Evolutionary conservation across 2,329 filamentous ascomycete species (phyloP).

Genomic region (Penicillium sp.): DNA sequence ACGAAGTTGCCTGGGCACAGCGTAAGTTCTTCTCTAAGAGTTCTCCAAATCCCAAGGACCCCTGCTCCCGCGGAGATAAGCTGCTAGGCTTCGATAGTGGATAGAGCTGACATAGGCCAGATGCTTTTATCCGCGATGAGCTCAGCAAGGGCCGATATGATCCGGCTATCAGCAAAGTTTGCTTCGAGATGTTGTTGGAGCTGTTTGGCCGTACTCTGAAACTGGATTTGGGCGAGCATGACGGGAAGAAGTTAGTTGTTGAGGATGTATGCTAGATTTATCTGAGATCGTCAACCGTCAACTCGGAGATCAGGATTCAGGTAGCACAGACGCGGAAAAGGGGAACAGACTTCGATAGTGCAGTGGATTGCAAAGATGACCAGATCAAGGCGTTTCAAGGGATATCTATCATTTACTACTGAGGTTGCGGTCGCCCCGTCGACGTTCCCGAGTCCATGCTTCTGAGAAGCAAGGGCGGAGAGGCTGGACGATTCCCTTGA

Average conservation of each 20-base stretch:
- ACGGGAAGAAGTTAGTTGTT: slow-evolving; percentile 56
- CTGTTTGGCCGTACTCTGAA: slow-evolving; percentile 74
- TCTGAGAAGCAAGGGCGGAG: slow-evolving; percentile 2
- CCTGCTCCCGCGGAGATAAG: neutral
- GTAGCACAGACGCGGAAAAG: neutral
- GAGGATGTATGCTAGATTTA: slow-evolving; percentile 64
- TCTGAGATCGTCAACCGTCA: neutral
- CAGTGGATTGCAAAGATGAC: neutral
- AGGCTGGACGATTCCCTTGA: neutral
- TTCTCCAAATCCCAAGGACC: neutral
- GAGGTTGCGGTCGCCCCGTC: neutral
- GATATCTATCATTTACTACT: neutral
- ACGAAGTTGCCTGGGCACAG: slow-evolving; percentile 89
- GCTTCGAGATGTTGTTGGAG: slow-evolving; percentile 86
- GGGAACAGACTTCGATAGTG: neutral
- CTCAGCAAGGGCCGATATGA: slow-evolving; percentile 91
- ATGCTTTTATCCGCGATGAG: slow-evolving; percentile 91
- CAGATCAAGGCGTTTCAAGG: neutral
- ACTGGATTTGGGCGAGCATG: slow-evolving; percentile 67
- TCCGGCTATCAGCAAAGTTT: slow-evolving; percentile 76
- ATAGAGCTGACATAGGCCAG: slow-evolving; percentile 30
- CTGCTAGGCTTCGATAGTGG: neutral
- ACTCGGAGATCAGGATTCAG: neutral
- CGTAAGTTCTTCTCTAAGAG: slow-evolving; percentile 47
- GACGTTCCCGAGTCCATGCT: neutral